phyloP scores from a whole-genome alignment of 140 eudicot genomes.

The Anethum foeniculum region DNA sequence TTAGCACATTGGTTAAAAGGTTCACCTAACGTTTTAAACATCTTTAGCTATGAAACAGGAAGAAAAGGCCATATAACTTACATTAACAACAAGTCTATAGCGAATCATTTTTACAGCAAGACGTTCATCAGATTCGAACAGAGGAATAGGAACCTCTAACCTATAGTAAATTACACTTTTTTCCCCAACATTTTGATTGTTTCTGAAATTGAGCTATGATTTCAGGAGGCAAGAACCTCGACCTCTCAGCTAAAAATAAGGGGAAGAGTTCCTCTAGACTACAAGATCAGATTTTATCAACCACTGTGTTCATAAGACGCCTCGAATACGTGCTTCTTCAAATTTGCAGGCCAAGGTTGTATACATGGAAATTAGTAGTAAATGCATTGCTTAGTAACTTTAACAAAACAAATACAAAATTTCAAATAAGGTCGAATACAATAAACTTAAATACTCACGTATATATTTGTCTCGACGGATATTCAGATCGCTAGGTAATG shows the following conservation, averaged over 20 bases:
- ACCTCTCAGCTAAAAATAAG: background rate
- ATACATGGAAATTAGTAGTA: too few species aligned
- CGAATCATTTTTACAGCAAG: background rate
- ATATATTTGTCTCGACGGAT: background rate
- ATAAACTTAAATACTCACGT: background rate
- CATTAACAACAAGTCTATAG: background rate
- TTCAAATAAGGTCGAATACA: background rate
- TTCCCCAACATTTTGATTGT: background rate
- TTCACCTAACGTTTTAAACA: background rate
- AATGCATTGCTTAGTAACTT: too few species aligned
- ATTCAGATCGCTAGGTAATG: background rate
- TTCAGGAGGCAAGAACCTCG: background rate
- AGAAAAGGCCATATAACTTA: background rate
- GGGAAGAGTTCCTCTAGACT: background rate
- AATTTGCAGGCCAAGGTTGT: background rate
- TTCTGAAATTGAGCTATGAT: background rate
- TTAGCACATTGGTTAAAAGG: background rate
- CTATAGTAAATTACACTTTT: too few species aligned
- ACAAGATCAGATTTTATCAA: background rate
- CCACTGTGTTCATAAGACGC: background rate
- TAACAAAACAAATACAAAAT: background rate
- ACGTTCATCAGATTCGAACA: background rate
- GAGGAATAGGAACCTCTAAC: background rate
- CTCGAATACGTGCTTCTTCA: background rate
- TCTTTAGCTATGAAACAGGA: background rate